Percentiles rank a stretch among this genome's conserved stretches.
Conservation (phyloP, 768 basidiomycete genomes). For the Hortiboletus flavorubellus region DNA sequence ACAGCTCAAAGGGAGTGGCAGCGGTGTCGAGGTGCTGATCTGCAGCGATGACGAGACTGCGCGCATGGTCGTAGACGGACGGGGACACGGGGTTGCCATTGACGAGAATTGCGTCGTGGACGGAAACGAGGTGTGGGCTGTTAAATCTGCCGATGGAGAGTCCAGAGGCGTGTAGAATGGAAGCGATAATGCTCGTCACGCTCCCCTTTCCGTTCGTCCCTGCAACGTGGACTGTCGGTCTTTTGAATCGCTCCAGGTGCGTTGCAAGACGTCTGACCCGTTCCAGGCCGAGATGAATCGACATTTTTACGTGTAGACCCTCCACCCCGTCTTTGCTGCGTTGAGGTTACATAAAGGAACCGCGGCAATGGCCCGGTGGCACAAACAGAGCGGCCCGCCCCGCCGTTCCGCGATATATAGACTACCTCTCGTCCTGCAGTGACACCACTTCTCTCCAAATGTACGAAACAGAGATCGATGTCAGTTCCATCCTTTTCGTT, state of each 20-base stretch:
- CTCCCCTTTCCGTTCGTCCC: conserved; percentile 99
- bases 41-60: conserved; percentile 45
- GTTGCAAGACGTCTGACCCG: conserved; percentile 52
- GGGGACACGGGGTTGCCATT: conserved; percentile 50
- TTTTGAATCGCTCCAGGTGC: conserved; percentile 56
- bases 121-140: conserved; percentile 82
- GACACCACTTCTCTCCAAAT: conserved; percentile 5
- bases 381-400: too few relatives aligned
- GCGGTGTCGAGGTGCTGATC: conserved; percentile 42
- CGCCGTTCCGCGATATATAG: not conserved
- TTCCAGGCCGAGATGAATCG: conserved; percentile 66
- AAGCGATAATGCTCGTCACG: conserved; percentile 78
- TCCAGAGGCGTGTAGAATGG: conserved; percentile 58
- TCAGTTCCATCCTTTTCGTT: not conserved
- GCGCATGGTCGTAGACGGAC: conserved; percentile 45
- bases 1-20: conserved; percentile 78
- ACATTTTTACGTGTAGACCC: conserved; percentile 37
- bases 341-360: too few relatives aligned
- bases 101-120: conserved; percentile 75
- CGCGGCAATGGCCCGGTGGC: too few relatives aligned
- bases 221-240: conserved; percentile 86
- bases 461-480: conserved; percentile 18
- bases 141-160: conserved; percentile 82
- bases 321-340: not conserved
- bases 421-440: not conserved